Percentiles rank a stretch among this genome's conserved stretches.
Conservation (phyloP, 169 alveolate genomes). For the Cryptosporidium canis region DNA sequence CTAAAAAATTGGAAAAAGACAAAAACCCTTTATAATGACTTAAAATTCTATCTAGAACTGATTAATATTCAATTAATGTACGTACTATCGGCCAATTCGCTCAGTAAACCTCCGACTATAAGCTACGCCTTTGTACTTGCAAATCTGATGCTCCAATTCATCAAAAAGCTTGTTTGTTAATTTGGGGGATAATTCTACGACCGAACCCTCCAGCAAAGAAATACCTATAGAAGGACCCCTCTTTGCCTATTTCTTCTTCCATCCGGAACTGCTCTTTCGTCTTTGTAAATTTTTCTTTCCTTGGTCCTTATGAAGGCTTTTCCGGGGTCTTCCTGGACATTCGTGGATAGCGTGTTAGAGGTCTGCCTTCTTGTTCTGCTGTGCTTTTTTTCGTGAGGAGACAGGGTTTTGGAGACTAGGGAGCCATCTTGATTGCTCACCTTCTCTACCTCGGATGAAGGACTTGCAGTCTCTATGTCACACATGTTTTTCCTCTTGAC, state of each 20-base stretch:
- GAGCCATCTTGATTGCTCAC: neutral
- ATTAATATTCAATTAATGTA: neutral
- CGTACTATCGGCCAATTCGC: neutral
- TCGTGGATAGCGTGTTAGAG: neutral
- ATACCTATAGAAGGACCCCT: neutral
- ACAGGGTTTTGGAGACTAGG: neutral
- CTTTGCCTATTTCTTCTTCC: neutral
- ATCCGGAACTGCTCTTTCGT: neutral
- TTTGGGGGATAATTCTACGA: neutral
- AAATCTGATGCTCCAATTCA: too few relatives aligned
- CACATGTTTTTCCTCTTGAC: constrained; percentile 14
- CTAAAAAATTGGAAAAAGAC: neutral
- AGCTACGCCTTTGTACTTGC: neutral
- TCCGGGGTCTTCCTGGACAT: neutral
- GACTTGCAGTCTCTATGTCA: constrained; percentile 66
- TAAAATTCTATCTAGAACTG: neutral
- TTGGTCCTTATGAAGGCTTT: neutral
- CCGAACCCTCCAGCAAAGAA: neutral
- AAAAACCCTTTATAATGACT: neutral
- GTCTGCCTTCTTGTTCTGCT: neutral
- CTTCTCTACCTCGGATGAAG: neutral
- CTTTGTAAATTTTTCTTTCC: neutral
- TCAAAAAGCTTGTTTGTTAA: neutral
- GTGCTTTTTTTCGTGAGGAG: neutral
- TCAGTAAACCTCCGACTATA: neutral